Evolutionary conservation across 768 basidiomycete genomes (phyloP), one percentile per base, ranked within the genome.

Genomic region (Lyophyllum semitale): DNA sequence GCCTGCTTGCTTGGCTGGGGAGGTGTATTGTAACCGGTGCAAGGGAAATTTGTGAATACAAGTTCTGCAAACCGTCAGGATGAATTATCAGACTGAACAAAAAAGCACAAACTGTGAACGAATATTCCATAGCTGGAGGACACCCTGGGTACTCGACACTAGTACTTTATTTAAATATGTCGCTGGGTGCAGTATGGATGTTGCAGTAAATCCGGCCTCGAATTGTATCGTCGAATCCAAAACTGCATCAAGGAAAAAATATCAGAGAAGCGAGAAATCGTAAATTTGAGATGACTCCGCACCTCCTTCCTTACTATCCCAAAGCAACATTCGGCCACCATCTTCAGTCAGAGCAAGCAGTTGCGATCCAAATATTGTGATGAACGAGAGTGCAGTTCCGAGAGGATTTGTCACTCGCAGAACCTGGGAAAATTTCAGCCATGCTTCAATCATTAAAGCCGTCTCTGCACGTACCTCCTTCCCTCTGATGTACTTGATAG

Each of bases 111-210:
- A 93, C 93, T 83, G 82, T 11, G 94, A 88, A 8, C 87, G 81
- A 59, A 93, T 85, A 70, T 98, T 99, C 94, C 94, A 98, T n/a
- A 99, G 72, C 57, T 97, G 91, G 63, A 98, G 72, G 40, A 73
- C 75, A 3, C 97, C 97, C 68, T 95, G 81, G 53, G 75, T 81
- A 63, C 93, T 91, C 3, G 88, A 84, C 11, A 98, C 83, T 1
- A 98, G 77, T 0, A 98, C 79, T 74, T 99, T 99, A 77, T 99
- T 98, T 48, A 99, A 71, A 71, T 98, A 98, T 12, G 97, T 98
- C 1, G 94, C 88, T 2, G 97, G 97, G 68, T 99, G 97, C 5
- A 97, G 78, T 40, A 97, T 75, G 25, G 79, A 80, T 4, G 84
- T 89, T n/a, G 95, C 95, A 1, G 87, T 88, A 69, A 98, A 98